Percentiles rank a stretch among this genome's conserved stretches.
Evolutionary conservation across 257 asterid species (phyloP).

Genomic region (Petunia secreta): DNA sequence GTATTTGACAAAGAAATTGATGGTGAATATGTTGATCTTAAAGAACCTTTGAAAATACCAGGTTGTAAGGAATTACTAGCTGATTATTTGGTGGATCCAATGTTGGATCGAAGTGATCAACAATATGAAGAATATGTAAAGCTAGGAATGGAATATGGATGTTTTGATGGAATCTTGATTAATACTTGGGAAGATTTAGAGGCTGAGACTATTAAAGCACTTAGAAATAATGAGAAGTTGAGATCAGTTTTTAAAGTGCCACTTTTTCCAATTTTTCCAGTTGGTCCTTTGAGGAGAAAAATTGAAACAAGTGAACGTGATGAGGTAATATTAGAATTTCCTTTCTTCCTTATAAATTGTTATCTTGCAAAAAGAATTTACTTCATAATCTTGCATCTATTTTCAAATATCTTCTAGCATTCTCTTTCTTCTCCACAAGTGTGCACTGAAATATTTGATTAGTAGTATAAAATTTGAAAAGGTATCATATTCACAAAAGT

Average conservation of each 20-base stretch:
- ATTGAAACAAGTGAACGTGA: neutral
- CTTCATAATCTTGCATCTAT: too few relatives aligned
- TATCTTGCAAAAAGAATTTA: too few relatives aligned
- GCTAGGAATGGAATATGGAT: conserved; percentile 11
- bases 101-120: conserved; percentile 21
- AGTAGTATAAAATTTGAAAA: too few relatives aligned
- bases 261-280: conserved; percentile 23
- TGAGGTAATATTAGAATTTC: neutral
- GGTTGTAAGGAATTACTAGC: conserved; percentile 28
- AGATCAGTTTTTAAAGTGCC: neutral
- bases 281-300: conserved; percentile 33
- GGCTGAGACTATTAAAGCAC: conserved; percentile 6
- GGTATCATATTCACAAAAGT: too few relatives aligned
- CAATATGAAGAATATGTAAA: conserved; percentile 26
- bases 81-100: conserved; percentile 28
- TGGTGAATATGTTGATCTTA: conserved; percentile 29
- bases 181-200: conserved; percentile 37
- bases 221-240: conserved; percentile 12
- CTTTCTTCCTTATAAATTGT: too few relatives aligned
- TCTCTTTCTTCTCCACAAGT: too few relatives aligned
- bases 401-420: too few relatives aligned
- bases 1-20: conserved; percentile 32
- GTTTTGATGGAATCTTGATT: conserved; percentile 21
- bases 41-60: conserved; percentile 25
- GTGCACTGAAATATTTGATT: too few relatives aligned